Conservation (phyloP, 1,284 basidiomycete species). For the Wallemia mellicola region DNA sequence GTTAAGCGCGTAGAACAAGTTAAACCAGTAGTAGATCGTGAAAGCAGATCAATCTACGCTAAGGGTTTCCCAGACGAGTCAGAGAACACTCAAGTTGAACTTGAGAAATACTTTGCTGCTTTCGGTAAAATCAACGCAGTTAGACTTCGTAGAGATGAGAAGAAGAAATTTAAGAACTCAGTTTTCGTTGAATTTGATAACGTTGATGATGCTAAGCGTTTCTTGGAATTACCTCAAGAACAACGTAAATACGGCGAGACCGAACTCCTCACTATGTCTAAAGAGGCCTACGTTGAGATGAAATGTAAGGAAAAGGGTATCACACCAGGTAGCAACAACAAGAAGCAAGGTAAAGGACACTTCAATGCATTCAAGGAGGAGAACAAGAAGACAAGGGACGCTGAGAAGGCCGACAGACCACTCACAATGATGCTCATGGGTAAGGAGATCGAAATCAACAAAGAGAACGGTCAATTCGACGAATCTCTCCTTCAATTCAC, state of each 20-base stretch:
- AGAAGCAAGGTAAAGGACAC: conserved; percentile 16
- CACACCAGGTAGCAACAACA: conserved; percentile 23
- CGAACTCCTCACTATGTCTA: conserved; percentile 58
- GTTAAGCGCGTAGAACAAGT: conserved; percentile 42
- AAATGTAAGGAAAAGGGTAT: conserved; percentile 86
- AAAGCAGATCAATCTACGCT: conserved; percentile 47
- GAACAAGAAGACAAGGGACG: background rate
- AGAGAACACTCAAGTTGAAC: conserved; percentile 21
- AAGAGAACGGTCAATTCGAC: background rate
- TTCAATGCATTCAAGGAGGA: background rate
- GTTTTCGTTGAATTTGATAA: conserved; percentile 76
- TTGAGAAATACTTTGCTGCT: conserved; percentile 54
- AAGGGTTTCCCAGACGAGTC: background rate
- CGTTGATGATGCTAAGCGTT: conserved; percentile 34
- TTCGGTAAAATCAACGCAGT: conserved; percentile 64
- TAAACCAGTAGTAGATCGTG: conserved; percentile 38
- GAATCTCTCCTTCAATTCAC: background rate
- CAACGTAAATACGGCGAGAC: conserved; percentile 46
- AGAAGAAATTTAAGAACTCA: conserved; percentile 31
- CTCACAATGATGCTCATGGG: background rate
- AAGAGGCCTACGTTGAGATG: conserved; percentile 83
- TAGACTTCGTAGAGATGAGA: conserved; percentile 41
- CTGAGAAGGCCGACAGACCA: background rate
- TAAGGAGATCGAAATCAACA: background rate
- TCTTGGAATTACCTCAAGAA: conserved; percentile 38